Percentiles rank a stretch among this genome's conserved stretches.
Evolutionary conservation across 2,329 filamentous ascomycete genomes (phyloP).

Genomic region (Fusarium tjaetaba): DNA sequence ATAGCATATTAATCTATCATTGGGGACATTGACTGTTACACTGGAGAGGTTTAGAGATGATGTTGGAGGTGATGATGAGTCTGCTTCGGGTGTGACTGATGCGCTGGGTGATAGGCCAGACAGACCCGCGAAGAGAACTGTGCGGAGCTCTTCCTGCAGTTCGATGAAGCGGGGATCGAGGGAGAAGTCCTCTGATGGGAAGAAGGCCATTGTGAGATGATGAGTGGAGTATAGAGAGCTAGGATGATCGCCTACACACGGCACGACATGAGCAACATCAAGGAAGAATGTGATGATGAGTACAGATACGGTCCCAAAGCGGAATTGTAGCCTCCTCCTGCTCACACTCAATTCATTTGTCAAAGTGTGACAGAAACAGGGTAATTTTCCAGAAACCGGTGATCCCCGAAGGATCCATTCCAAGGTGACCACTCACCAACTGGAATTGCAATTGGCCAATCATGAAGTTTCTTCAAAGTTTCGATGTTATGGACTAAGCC

Average conservation of each 20-base stretch:
- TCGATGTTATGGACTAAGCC: neutral
- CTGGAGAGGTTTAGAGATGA: slow-evolving; percentile 42
- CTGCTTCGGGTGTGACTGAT: slow-evolving; percentile 43
- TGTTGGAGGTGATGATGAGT: slow-evolving; percentile 13
- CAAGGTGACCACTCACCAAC: neutral
- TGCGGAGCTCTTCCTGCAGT: slow-evolving; percentile 56
- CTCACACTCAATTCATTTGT: neutral
- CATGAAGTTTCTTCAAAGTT: neutral
- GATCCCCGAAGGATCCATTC: slow-evolving; percentile 14
- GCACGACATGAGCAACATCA: neutral
- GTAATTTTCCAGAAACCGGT: slow-evolving; percentile 11
- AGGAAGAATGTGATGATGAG: neutral
- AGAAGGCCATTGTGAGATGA: slow-evolving; percentile 24
- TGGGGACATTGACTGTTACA: slow-evolving; percentile 43
- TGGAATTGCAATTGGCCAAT: neutral
- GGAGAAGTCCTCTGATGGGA: slow-evolving; percentile 46
- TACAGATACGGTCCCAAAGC: neutral
- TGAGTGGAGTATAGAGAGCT: neutral
- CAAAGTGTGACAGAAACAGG: neutral
- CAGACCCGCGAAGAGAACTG: slow-evolving; percentile 52
- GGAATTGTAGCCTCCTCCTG: slow-evolving; percentile 10
- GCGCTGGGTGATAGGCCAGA: slow-evolving; percentile 42
- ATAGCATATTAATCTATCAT: slow-evolving; percentile 45
- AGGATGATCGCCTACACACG: neutral
- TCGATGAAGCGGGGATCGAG: slow-evolving; percentile 55